Conservation (phyloP, 306 rosid species). For the Carpinus viminea region DNA sequence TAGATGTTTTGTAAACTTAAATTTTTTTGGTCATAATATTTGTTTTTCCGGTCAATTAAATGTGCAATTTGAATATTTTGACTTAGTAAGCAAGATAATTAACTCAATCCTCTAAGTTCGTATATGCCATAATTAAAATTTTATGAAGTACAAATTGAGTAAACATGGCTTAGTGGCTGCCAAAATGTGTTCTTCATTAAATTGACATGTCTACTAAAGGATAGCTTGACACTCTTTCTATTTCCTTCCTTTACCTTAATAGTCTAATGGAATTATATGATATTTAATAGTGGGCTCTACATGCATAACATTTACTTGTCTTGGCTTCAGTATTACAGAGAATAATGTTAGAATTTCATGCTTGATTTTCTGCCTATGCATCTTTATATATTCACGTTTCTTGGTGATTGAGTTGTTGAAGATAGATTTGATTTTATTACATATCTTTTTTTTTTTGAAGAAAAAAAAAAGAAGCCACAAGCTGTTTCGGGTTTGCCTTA, state of each 20-base stretch:
- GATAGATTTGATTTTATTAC: not conserved
- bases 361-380: not conserved
- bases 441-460: no score
- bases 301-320: not conserved
- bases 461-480: not conserved
- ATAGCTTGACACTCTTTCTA: not conserved
- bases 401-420: not conserved
- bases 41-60: not conserved
- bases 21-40: not conserved
- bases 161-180: not conserved
- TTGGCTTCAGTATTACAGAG: not conserved
- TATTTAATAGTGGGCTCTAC: not conserved
- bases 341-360: no score
- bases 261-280: not conserved
- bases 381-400: no score
- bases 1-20: not conserved
- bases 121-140: no score
- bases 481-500: not conserved
- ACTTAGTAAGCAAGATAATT: no score
- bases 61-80: not conserved
- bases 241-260: not conserved
- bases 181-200: not conserved
- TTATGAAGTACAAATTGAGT: no score
- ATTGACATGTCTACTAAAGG: not conserved
- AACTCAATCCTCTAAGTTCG: no score